Base-by-base conservation (phyloP, 768 basidiomycete genomes). In the Russula abietina region DNA sequence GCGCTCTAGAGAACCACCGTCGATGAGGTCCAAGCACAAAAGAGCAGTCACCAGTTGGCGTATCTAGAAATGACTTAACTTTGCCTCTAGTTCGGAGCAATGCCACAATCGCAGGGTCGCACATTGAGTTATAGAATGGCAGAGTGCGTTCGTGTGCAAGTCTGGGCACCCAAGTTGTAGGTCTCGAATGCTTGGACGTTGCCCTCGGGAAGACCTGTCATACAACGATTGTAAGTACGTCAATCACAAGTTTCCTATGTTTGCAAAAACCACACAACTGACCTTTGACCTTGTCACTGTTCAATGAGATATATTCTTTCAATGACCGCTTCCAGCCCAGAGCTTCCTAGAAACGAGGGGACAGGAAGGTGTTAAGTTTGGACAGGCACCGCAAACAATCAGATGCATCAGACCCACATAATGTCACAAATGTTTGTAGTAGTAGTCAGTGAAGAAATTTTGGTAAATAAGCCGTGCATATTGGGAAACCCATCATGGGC, bases 181-280 rank as follows among this genome's bases (percentile, higher is more conserved):
- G 90, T 70, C 68, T 91, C 89, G 69, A 80, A 91, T 7, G 83
- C 87, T 72, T 90, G 87, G 54, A 87, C 83, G 65, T 89, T 79
- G 41, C 83, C 78, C 3, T 77, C 74, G 0, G 89, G 89, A 65
- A 83, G 87, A 7, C 89, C 88, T 88, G 68, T 10, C n/a, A 28
- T 55, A 32, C 6, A n/a, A 22, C 16, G 10, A 46, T 46, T 12
- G 12, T 51, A 19, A 17, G n/a, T 16, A 53, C 22, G 17, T 19
- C 33, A 30, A 9, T n/a, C 4, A 41, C 38, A 14, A 14, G 26
- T 39, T 16, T 52, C 33, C 19, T 26, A 16, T 7, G 26, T 10
- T 7, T 26, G 45, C 22, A 36, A 38, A 46, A 33, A 39, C 11
- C 26, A 49, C 64, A 45, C 62, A 49, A 71, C 68, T 0, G 26